Conservation (phyloP, 441 rosid genomes). For the Breynia disticha region DNA sequence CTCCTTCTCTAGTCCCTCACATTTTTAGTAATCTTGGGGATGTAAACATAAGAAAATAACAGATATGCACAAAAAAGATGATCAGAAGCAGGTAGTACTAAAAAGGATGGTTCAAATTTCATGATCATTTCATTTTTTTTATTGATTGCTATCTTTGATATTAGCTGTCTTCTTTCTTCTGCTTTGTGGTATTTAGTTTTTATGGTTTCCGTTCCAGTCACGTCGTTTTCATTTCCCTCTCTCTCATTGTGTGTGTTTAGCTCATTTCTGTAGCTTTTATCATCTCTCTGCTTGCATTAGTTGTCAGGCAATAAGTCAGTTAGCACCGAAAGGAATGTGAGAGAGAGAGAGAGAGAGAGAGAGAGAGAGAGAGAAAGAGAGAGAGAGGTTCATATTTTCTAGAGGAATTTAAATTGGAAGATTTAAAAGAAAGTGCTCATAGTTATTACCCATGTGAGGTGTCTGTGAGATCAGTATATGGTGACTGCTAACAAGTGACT, state of each 20-base stretch:
- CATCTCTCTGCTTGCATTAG: slow-evolving; percentile 11
- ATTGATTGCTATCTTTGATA: slow-evolving; percentile 22
- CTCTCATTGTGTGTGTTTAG: slow-evolving; percentile 10
- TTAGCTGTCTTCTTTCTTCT: slow-evolving; percentile 16
- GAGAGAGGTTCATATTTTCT: neutral
- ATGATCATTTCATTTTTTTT: slow-evolving; percentile 17
- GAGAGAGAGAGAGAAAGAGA: neutral
- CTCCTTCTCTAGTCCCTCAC: neutral
- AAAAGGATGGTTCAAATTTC: neutral
- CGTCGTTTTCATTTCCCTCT: slow-evolving; percentile 37
- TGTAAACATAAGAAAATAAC: neutral
- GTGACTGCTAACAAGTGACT: slow-evolving; percentile 1
- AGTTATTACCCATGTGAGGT: slow-evolving; percentile 28
- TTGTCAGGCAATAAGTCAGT: slow-evolving; percentile 34
- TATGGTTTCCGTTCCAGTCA: slow-evolving; percentile 41
- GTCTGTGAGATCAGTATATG: slow-evolving; percentile 10
- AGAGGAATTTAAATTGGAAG: no score
- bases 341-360: neutral
- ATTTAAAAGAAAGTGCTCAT: slow-evolving; percentile 1
- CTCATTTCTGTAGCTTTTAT: slow-evolving; percentile 13
- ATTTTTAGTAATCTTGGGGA: slow-evolving; percentile 13
- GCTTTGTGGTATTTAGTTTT: slow-evolving; percentile 16
- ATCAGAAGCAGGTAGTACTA: no score
- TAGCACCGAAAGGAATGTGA: slow-evolving; percentile 29
- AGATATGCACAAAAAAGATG: no score